phyloP scores from a whole-genome alignment of 441 rosid genomes.

The Hura crepitans region DNA sequence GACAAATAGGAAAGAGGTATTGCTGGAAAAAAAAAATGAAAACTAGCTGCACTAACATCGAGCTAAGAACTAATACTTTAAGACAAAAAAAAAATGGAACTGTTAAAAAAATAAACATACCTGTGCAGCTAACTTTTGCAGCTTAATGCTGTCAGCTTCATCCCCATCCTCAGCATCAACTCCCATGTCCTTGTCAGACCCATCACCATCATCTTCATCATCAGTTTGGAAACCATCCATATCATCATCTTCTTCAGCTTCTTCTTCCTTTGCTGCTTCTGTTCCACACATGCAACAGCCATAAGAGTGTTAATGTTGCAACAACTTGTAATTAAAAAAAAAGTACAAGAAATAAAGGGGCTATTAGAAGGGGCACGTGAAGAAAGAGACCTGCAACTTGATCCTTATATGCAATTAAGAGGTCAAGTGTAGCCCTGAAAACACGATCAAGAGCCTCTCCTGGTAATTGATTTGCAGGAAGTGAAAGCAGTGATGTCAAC shows the following conservation, averaged over 20 bases:
- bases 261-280: slow-evolving; percentile 89
- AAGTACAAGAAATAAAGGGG: background rate
- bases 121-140: slow-evolving; percentile 82
- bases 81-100: background rate
- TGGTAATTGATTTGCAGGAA: slow-evolving; percentile 72
- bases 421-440: slow-evolving; percentile 82
- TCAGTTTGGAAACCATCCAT: slow-evolving; percentile 91
- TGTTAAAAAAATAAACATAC: slow-evolving; percentile 35
- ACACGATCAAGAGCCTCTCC: slow-evolving; percentile 78
- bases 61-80: background rate
- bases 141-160: slow-evolving; percentile 76
- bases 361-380: background rate
- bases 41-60: background rate
- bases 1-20: background rate
- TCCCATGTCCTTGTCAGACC: slow-evolving; percentile 76
- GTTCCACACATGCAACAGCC: background rate
- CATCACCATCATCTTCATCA: slow-evolving; percentile 81
- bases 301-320: background rate
- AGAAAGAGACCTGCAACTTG: slow-evolving; percentile 78
- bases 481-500: slow-evolving; percentile 71
- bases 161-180: slow-evolving; percentile 80
- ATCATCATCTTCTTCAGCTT: slow-evolving; percentile 81
- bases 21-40: background rate
- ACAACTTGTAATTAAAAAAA: background rate
- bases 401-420: slow-evolving; percentile 82